Conservation (phyloP, 2,329 filamentous ascomycete genomes). For the Colletotrichum somersetense region DNA sequence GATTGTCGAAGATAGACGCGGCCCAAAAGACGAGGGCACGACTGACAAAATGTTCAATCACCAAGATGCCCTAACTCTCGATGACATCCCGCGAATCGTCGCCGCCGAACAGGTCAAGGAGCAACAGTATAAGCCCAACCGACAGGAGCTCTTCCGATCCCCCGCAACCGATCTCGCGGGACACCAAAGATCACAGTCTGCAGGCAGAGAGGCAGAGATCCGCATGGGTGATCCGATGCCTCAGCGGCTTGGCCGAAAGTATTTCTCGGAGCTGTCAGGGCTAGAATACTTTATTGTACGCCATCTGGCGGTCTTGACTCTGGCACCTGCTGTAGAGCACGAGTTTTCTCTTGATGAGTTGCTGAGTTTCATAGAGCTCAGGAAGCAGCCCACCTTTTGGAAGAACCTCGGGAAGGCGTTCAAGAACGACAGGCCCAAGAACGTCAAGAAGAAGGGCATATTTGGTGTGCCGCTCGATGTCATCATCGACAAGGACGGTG, state of each 20-base stretch:
- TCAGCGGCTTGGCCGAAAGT: conserved; percentile 75
- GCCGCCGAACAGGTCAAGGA: conserved; percentile 95
- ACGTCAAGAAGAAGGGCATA: conserved; percentile 89
- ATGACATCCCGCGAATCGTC: conserved; percentile 96
- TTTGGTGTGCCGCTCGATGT: conserved; percentile 92
- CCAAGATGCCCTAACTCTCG: conserved; percentile 90
- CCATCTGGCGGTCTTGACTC: conserved; percentile 92
- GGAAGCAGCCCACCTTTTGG: conserved; percentile 93
- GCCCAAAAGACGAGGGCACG: conserved; percentile 75
- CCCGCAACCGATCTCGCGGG: conserved; percentile 70
- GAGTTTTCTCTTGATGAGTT: conserved; percentile 96
- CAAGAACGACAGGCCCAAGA: conserved; percentile 84
- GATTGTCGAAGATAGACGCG: conserved; percentile 79
- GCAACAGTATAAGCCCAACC: conserved; percentile 79
- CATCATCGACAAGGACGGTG: conserved; percentile 92
- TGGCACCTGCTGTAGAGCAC: conserved; percentile 90
- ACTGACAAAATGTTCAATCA: conserved; percentile 89
- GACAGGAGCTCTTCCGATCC: conserved; percentile 74
- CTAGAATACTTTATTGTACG: conserved; percentile 98
- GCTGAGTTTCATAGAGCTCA: conserved; percentile 90
- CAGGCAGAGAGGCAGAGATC: conserved; percentile 63
- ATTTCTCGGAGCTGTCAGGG: conserved; percentile 95
- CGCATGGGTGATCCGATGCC: conserved; percentile 67
- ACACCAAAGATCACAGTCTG: conserved; percentile 73
- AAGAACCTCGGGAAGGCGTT: conserved; percentile 98